A percentile compares a stretch with the other conserved stretches of the same genome.
phyloP scores from a whole-genome alignment of 352 stramenopile genomes.

The Pythium pyrilobum region DNA sequence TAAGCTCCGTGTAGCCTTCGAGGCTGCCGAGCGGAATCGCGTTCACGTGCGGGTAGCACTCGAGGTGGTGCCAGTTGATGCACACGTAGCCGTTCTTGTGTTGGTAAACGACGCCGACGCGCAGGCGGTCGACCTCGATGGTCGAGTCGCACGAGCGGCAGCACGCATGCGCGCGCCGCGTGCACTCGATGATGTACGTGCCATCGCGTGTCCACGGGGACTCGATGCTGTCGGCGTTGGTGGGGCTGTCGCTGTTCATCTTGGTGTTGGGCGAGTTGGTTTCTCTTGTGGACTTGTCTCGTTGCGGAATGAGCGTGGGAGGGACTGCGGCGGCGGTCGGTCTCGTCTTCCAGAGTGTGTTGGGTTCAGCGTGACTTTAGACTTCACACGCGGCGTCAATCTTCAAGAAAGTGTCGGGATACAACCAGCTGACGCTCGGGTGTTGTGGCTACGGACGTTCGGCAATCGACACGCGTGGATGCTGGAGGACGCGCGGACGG shows the following conservation, averaged over 20 bases:
- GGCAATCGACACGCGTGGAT: too few species aligned
- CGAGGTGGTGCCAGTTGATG: slow-evolving; percentile 83
- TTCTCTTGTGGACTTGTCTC: not conserved
- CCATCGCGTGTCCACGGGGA: slow-evolving; percentile 74
- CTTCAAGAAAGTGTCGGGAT: too few species aligned
- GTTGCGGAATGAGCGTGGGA: not conserved
- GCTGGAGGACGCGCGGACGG: too few species aligned
- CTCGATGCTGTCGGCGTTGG: slow-evolving; percentile 20
- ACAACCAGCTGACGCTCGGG: not conserved
- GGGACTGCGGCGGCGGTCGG: not conserved
- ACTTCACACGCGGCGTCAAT: too few species aligned
- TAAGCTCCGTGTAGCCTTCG: slow-evolving; percentile 65
- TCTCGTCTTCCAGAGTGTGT: slow-evolving; percentile 6
- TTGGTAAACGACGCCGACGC: slow-evolving; percentile 75
- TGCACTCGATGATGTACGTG: slow-evolving; percentile 80
- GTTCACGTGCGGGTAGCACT: slow-evolving; percentile 62
- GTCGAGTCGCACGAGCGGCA: slow-evolving; percentile 70
- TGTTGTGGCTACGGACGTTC: too few species aligned
- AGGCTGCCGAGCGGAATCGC: slow-evolving; percentile 57
- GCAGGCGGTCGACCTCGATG: slow-evolving; percentile 59
- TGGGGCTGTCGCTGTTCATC: slow-evolving; percentile 20
- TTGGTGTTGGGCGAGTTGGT: not conserved
- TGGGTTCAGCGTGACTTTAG: too few species aligned
- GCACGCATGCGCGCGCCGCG: slow-evolving; percentile 57
- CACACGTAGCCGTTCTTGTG: slow-evolving; percentile 79